Percentiles rank a stretch among this genome's conserved stretches.
phyloP scores from a whole-genome alignment of 805 yeast genomes.

The Kuraishia capsulata region DNA sequence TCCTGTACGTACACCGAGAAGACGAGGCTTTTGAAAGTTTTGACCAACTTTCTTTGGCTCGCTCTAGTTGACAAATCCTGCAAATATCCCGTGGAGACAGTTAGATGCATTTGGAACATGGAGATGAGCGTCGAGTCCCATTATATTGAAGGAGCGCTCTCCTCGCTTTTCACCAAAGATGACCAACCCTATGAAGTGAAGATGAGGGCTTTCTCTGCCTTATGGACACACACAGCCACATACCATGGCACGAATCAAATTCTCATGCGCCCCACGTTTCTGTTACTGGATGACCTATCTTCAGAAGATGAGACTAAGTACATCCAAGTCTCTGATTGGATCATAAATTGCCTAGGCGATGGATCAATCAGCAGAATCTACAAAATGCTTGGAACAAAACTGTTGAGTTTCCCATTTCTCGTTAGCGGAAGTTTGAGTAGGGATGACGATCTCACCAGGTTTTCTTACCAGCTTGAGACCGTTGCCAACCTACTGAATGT shows the following conservation, averaged over 20 bases:
- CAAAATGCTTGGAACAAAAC: constrained; percentile 26
- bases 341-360: constrained; percentile 29
- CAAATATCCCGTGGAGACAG: constrained; percentile 60
- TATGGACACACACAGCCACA: constrained; percentile 68
- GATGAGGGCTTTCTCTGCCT: constrained; percentile 45
- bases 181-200: constrained; percentile 25
- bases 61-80: constrained; percentile 41
- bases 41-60: constrained; percentile 44
- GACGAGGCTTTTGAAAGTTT: constrained; percentile 28
- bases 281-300: constrained; percentile 56
- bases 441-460: constrained; percentile 53
- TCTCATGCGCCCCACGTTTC: constrained; percentile 53
- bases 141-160: constrained; percentile 66
- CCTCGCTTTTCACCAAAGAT: constrained; percentile 40
- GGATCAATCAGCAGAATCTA: constrained; percentile 58
- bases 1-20: constrained; percentile 22
- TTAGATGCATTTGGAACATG: constrained; percentile 53
- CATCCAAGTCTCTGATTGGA: constrained; percentile 38
- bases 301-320: constrained; percentile 32
- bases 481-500: constrained; percentile 42
- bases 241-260: constrained; percentile 38
- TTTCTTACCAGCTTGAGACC: constrained; percentile 51
- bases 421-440: constrained; percentile 18
- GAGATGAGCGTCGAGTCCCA: constrained; percentile 41
- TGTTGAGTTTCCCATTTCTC: constrained; percentile 14